phyloP scores from a whole-genome alignment of 2,329 filamentous ascomycete species.

The Aspergillus pseudotamarii region DNA sequence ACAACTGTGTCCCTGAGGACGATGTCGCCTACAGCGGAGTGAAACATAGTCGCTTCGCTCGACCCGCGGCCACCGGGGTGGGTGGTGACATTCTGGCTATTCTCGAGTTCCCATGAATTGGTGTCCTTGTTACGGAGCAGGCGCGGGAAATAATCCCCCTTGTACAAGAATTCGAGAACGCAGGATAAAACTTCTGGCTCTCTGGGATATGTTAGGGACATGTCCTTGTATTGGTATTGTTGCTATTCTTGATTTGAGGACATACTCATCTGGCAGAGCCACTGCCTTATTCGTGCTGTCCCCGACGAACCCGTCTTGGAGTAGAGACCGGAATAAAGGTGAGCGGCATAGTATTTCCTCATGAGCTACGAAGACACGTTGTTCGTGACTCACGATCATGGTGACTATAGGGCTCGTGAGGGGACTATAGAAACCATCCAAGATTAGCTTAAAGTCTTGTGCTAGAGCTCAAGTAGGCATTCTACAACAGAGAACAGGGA shows the following conservation, averaged over 20 bases:
- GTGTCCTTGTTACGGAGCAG: conserved; percentile 83
- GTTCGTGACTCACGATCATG: conserved; percentile 78
- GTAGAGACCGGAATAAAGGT: conserved; percentile 76
- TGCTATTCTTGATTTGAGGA: not conserved
- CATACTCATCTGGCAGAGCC: conserved; percentile 68
- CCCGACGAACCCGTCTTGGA: conserved; percentile 73
- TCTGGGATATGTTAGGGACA: conserved; percentile 46
- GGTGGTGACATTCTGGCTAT: conserved; percentile 56
- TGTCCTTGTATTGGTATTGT: not conserved
- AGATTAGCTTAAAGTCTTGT: not conserved
- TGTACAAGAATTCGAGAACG: conserved; percentile 95
- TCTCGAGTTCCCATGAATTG: conserved; percentile 89
- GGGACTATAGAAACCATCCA: conserved; percentile 37
- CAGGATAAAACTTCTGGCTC: conserved; percentile 93
- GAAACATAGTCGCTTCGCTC: conserved; percentile 76
- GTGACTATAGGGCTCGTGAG: conserved; percentile 78
- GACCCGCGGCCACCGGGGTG: conserved; percentile 61
- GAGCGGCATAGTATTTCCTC: conserved; percentile 87
- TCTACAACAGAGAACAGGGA: not conserved
- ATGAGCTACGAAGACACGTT: conserved; percentile 90
- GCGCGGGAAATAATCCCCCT: conserved; percentile 91
- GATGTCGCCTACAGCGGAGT: conserved; percentile 71
- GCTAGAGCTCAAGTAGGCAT: not conserved
- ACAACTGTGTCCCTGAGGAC: conserved; percentile 90
- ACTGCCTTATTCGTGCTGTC: conserved; percentile 73